Base-by-base conservation (phyloP, 345 rosid species). In the Pugionium dolabratum region DNA sequence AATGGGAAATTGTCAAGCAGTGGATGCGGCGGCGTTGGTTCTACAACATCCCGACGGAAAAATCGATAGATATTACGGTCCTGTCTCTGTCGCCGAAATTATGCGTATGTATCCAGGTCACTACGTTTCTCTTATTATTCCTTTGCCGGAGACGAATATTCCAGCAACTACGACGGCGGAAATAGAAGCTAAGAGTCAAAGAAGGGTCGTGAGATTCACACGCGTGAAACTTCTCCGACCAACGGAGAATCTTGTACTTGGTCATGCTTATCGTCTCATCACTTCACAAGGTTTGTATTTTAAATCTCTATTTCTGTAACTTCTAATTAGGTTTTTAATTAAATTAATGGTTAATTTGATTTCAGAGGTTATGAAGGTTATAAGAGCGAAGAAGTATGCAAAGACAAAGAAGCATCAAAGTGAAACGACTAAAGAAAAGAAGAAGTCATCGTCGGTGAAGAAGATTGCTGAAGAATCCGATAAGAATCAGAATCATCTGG, bases 1-100 rank as follows among this genome's bases (percentile, higher is more conserved):
- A 18, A 94, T 88, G 99, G 99, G 99, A 31, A 94, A 94, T 35
- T 94, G 97, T 70, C 99, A 94, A 53, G 90, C 99, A 49, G 81
- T 94, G 36, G 99, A 94, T 61, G 99, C 99, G 1, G 99, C 97
- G 1, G 99, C 95, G 18, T 71, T 94, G 52, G 97, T 86, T 18
- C 76, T 94, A 72, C 97, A 94, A 73, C 97, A 94, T 63, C 97
- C 99, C 2, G 51, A 66, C 49, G 99, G 99, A 25, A 87, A 75
- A 55, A 64, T 90, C 39, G 97, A 94, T 76, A 84, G 97, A 81
- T 42, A 88, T 37, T 88, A 88, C 56, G 80, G 95, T 87, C 74
- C 89, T 1, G 62, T 90, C 3, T 54, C 75, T 2, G 99, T 83
- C 0, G 86, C 85, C 9, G 96, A 94, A 70, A 76, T 94, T 37